Percentiles rank a stretch among this genome's conserved stretches.
Evolutionary conservation across 805 yeast species (phyloP).

Genomic region (Nematodospora valgi): DNA sequence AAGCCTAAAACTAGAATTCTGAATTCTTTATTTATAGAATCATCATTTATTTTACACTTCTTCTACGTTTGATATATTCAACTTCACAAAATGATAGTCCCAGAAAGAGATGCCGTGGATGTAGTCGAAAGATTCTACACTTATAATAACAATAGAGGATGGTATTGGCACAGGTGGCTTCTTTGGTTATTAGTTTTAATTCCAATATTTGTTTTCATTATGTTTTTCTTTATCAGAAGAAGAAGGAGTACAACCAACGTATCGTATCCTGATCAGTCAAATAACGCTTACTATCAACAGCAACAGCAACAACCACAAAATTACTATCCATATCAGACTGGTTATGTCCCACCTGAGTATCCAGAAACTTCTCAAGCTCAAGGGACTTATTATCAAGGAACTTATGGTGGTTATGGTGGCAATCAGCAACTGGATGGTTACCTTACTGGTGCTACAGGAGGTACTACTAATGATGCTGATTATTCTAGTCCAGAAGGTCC

Average conservation of each 20-base stretch:
- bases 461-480: slow-evolving; percentile 4
- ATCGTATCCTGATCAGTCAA: slow-evolving; percentile 1
- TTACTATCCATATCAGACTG: neutral
- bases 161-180: slow-evolving; percentile 6
- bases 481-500: slow-evolving; percentile 7
- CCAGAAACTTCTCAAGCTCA: slow-evolving; percentile 3
- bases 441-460: slow-evolving; percentile 1
- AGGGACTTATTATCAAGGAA: neutral
- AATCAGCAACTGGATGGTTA: neutral
- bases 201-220: slow-evolving; percentile 3
- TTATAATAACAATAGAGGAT: slow-evolving; percentile 2
- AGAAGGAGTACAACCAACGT: slow-evolving; percentile 4
- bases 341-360: slow-evolving; percentile 6
- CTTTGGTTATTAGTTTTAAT: slow-evolving; percentile 6
- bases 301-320: slow-evolving; percentile 6
- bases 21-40: too few species aligned
- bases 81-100: slow-evolving; percentile 1
- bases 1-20: too few species aligned
- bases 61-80: neutral
- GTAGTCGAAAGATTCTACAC: slow-evolving; percentile 1
- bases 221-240: slow-evolving; percentile 2
- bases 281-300: slow-evolving; percentile 6
- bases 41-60: neutral
- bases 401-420: slow-evolving; percentile 3
- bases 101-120: neutral